Conservation (phyloP, 345 rosid genomes). For the Eucalyptus leucophloia region DNA sequence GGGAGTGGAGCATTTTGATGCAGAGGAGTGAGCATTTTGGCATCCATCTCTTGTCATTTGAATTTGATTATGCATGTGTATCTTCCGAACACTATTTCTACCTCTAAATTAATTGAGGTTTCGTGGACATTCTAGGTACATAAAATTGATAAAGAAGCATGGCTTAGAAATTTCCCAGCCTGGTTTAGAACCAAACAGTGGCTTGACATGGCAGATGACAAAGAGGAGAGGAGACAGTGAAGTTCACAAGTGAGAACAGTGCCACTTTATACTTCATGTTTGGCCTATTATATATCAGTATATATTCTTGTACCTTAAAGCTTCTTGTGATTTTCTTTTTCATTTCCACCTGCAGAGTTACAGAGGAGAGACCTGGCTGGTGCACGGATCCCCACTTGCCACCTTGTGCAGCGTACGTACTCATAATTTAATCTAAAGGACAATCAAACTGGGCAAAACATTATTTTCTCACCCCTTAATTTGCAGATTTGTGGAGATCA, state of each 20-base stretch:
- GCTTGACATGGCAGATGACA: conserved; percentile 94
- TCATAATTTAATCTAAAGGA: neutral
- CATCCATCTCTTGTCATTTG: neutral
- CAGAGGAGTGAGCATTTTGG: conserved; percentile 53
- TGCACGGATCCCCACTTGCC: conserved; percentile 71
- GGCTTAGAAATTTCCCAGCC: conserved; percentile 96
- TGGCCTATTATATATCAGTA: neutral
- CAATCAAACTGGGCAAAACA: neutral
- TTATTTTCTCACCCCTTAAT: neutral
- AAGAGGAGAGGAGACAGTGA: conserved; percentile 65
- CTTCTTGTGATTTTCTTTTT: neutral
- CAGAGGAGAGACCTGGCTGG: conserved; percentile 84
- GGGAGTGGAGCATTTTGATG: conserved; percentile 73
- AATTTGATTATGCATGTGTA: neutral
- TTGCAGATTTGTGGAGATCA: conserved; percentile 89
- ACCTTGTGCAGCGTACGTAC: conserved; percentile 93
- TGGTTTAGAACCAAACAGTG: conserved; percentile 68
- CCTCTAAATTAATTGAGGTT: neutral
- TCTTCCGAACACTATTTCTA: neutral
- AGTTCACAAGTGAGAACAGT: conserved; percentile 70
- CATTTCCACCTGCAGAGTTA: conserved; percentile 22
- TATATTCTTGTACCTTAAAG: neutral
- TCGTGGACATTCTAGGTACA: conserved; percentile 26
- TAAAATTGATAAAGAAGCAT: conserved; percentile 65
- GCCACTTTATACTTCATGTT: neutral